Evolutionary conservation across 2,329 filamentous ascomycete species (phyloP).

Genomic region (Metarhizium rileyi): DNA sequence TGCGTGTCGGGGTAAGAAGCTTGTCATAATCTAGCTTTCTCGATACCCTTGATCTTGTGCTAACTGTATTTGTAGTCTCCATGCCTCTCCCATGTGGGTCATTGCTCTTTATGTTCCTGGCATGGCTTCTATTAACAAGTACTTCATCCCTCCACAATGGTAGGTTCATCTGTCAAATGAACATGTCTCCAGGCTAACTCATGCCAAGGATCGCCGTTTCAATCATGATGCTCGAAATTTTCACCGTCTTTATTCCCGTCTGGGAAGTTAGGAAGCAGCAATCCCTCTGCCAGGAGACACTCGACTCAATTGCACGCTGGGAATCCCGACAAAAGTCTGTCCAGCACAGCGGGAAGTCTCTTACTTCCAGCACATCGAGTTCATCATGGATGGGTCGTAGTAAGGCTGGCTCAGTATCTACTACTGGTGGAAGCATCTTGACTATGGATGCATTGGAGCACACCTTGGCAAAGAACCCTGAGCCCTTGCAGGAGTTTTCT

Average conservation of each 20-base stretch:
- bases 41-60: neutral
- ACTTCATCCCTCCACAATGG: constrained; percentile 54
- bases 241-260: constrained; percentile 54
- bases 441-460: constrained; percentile 52
- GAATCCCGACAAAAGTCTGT: constrained; percentile 29
- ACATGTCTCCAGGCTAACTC: constrained; percentile 3
- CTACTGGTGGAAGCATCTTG: constrained; percentile 35
- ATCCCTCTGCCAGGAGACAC: constrained; percentile 35
- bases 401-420: constrained; percentile 23
- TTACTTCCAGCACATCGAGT: constrained; percentile 22
- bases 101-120: constrained; percentile 43
- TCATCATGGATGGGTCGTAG: constrained; percentile 29
- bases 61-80: constrained; percentile 33
- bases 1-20: constrained; percentile 32
- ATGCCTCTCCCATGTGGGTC: constrained; percentile 59
- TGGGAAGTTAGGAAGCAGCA: constrained; percentile 42
- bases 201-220: constrained; percentile 42
- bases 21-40: neutral
- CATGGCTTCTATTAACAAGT: constrained; percentile 42
- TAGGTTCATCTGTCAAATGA: constrained; percentile 22
- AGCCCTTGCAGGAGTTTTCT: constrained; percentile 50
- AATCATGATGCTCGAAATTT: constrained; percentile 53
- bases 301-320: constrained; percentile 40
- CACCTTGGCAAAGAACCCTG: constrained; percentile 44
- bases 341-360: constrained; percentile 21